Evolutionary conservation across 345 rosid genomes (phyloP), one percentile per base, ranked within the genome.

Genomic region (Eucalyptus lansdowneana): DNA sequence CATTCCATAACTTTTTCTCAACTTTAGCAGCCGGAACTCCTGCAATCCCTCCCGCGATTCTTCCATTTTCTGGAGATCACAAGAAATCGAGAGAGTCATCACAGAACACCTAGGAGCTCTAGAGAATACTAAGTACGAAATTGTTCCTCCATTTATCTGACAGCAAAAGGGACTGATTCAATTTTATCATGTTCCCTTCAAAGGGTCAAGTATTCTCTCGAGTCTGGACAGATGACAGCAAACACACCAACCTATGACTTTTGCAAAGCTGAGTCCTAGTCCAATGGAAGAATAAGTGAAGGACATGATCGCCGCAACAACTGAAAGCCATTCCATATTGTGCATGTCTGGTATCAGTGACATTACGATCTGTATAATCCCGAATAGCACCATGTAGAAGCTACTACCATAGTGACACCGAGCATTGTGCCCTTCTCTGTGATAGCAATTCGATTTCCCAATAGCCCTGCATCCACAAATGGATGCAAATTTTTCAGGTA

Each of bases 261-360:
- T 53, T 37, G 93, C 92, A 50, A 94, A 14, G 49, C 95, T 94
- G 49, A 94, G 94, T 50, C 92, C 96, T 25, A 93, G 89, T 21
- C 95, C 95, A 22, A 91, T 91, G 90, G 88, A 92, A 67, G 94
- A 91, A 88, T 93, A 94, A 21, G 92, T 80, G 67, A 94, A 92
- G 86, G 95, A 93, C 95, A 94, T 93, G 89, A 91, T 67, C 14
- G 95, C 92, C 1, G 95, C 94, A 40, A 91, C n/a, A 12, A 91
- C 85, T 9, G 95, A 93, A 58, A 94, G 93, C 95, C 94, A 94
- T 80, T 27, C 37, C 91, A 93, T 93, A 88, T 91, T 87, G 56
- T 94, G 94, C 65, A 94, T 89, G 87, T 94, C 92, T 3, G 95
- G 95, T 54, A 91, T 90, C 67, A 92, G 93, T 3, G 95, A 94